A percentile compares a stretch with the other conserved stretches of the same genome.
These are phyloP conservation scores for Peniophora sp. DNA, from an alignment of 1,284 basidiomycete species.

Conservation along the genomic window DNA sequence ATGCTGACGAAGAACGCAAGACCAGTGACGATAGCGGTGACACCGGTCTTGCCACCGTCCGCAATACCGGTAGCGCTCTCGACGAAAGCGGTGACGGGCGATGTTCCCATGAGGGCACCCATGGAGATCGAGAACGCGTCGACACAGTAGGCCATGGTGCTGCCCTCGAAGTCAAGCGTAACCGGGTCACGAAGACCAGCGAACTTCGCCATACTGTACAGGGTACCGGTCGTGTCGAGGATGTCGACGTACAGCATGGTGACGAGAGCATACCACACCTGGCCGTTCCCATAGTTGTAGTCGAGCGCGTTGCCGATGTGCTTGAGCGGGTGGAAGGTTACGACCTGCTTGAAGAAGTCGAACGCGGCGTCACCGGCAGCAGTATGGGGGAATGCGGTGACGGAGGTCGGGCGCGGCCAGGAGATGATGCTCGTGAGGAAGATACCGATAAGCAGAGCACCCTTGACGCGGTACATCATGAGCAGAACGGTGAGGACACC, in stretches of 20 bases:
- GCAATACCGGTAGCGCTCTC: conserved; percentile 75
- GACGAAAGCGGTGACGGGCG: conserved; percentile 84
- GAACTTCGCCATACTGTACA: conserved; percentile 90
- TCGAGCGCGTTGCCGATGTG: conserved; percentile 57
- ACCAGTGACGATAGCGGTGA: conserved; percentile 72
- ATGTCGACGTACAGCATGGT: conserved; percentile 90
- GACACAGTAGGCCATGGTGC: conserved; percentile 78
- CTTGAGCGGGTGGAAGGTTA: conserved; percentile 63
- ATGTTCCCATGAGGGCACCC: conserved; percentile 77
- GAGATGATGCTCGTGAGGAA: conserved; percentile 82
- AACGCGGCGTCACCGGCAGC: conserved; percentile 64
- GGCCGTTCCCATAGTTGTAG: conserved; percentile 56
- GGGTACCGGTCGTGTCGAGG: conserved; percentile 65
- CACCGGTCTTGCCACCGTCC: conserved; percentile 86
- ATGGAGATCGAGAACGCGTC: conserved; percentile 79
- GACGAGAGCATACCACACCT: conserved; percentile 81
- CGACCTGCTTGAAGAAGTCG: conserved; percentile 84
- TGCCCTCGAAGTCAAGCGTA: conserved; percentile 84
- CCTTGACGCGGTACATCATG: conserved; percentile 82
- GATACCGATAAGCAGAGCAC: conserved; percentile 79
- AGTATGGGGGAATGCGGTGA: conserved; percentile 82
- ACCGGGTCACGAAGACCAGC: conserved; percentile 82
- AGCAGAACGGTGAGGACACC: conserved; percentile 77
- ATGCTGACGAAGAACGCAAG: conserved; percentile 80
- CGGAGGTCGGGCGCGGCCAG: conserved; percentile 75